Percentiles rank a stretch among this genome's conserved stretches.
phyloP scores from a whole-genome alignment of 2,329 filamentous ascomycete species.

The Aureobasidium sp. region DNA sequence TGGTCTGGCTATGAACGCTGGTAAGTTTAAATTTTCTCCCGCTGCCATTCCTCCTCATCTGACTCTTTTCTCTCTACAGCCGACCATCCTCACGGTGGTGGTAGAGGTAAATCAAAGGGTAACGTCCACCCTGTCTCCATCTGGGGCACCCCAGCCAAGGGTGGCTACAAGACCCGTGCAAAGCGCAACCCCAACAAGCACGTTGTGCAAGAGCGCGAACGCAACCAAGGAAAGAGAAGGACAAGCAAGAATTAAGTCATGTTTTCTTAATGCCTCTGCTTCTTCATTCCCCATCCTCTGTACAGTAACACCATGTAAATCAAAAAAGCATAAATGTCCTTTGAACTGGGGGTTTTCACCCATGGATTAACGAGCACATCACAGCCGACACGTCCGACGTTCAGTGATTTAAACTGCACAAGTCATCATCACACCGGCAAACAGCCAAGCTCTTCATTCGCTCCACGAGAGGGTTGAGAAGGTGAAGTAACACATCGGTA shows the following conservation, averaged over 20 bases:
- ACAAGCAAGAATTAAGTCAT: constrained; percentile 24
- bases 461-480: too few species aligned
- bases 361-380: not conserved
- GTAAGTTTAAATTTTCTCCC: constrained; percentile 39
- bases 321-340: not conserved
- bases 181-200: constrained; percentile 87
- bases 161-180: constrained; percentile 83
- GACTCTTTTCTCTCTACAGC: constrained; percentile 37
- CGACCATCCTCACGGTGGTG: constrained; percentile 98
- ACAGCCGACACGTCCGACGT: not conserved
- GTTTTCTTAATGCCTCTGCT: not conserved
- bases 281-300: not conserved
- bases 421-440: too few species aligned
- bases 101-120: constrained; percentile 98
- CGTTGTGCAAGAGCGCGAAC: constrained; percentile 71
- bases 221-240: constrained; percentile 84
- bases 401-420: not conserved
- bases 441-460: too few species aligned
- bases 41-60: not conserved
- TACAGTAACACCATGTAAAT: constrained; percentile 8
- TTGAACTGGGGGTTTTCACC: not conserved
- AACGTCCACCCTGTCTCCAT: constrained; percentile 91
- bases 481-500: too few species aligned
- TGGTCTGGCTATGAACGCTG: constrained; percentile 97
- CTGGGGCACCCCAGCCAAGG: constrained; percentile 87